phyloP scores from a whole-genome alignment of 2,329 filamentous ascomycete genomes.

The Penicillium sp. region DNA sequence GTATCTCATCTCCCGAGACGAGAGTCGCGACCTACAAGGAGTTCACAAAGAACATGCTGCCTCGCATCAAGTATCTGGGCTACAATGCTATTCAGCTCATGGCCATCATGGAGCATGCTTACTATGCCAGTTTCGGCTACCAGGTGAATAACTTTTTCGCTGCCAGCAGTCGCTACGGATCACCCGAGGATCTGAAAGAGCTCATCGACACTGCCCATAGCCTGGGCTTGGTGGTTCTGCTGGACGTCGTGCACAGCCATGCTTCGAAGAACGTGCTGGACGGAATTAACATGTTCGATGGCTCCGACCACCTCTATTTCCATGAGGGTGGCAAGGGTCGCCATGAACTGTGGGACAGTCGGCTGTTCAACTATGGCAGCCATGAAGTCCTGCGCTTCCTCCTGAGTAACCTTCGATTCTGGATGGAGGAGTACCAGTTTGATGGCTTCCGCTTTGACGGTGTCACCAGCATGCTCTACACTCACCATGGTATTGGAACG shows the following conservation, averaged over 20 bases:
- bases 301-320: conserved; percentile 93
- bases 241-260: conserved; percentile 97
- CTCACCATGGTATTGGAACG: conserved; percentile 95
- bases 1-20: conserved; percentile 88
- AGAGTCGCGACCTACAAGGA: conserved; percentile 94
- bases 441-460: conserved; percentile 98
- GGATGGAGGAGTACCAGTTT: conserved; percentile 98
- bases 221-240: conserved; percentile 82
- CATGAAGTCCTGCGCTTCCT: conserved; percentile 96
- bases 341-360: conserved; percentile 93
- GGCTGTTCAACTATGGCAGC: conserved; percentile 93
- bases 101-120: conserved; percentile 99
- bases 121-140: conserved; percentile 98
- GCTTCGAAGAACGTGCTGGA: conserved; percentile 97
- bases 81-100: conserved; percentile 99
- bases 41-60: conserved; percentile 89
- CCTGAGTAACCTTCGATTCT: conserved; percentile 91
- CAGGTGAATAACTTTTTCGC: conserved; percentile 99
- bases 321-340: conserved; percentile 79
- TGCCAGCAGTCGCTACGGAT: conserved; percentile 90
- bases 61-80: conserved; percentile 81
- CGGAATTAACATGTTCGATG: conserved; percentile 93
- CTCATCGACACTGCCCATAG: conserved; percentile 92
- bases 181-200: conserved; percentile 93
- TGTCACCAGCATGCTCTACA: conserved; percentile 97